Percentiles rank a stretch among this genome's conserved stretches.
These are phyloP conservation scores for Gymnopilus junonius DNA, from an alignment of 768 basidiomycete species.

Conservation along the genomic window DNA sequence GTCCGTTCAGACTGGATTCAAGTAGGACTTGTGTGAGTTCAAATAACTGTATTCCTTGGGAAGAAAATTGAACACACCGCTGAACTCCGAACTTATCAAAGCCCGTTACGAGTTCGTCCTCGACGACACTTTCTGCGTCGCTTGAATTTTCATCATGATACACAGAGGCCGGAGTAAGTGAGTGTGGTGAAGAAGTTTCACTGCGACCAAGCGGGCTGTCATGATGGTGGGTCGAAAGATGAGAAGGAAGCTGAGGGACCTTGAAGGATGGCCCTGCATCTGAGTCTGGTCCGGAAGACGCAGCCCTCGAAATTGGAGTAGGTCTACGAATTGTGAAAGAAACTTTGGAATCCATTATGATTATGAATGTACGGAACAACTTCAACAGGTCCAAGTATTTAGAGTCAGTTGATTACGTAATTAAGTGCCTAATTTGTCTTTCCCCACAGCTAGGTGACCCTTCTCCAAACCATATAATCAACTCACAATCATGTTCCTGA, in stretches of 20 bases:
- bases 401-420: conserved; percentile 12
- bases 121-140: conserved; percentile 57
- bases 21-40: conserved; percentile 72
- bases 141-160: conserved; percentile 50
- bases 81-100: conserved; percentile 77
- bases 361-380: conserved; percentile 2
- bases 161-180: conserved; percentile 20
- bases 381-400: not conserved
- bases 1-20: conserved; percentile 45
- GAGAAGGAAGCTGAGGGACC: conserved; percentile 63
- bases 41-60: conserved; percentile 46
- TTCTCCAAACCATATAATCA: not conserved
- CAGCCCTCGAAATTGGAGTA: conserved; percentile 63
- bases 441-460: conserved; percentile 5
- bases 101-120: conserved; percentile 73
- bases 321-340: conserved; percentile 90
- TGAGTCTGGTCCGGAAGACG: conserved; percentile 68
- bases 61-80: conserved; percentile 71
- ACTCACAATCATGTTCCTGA: conserved; percentile 2
- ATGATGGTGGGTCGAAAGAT: conserved; percentile 43
- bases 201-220: conserved; percentile 62
- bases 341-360: conserved; percentile 47
- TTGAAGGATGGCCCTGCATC: conserved; percentile 58
- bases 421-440: not conserved
- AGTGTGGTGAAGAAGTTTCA: conserved; percentile 41